Base-by-base conservation (phyloP, 441 rosid species). In the Viola pubescens region DNA sequence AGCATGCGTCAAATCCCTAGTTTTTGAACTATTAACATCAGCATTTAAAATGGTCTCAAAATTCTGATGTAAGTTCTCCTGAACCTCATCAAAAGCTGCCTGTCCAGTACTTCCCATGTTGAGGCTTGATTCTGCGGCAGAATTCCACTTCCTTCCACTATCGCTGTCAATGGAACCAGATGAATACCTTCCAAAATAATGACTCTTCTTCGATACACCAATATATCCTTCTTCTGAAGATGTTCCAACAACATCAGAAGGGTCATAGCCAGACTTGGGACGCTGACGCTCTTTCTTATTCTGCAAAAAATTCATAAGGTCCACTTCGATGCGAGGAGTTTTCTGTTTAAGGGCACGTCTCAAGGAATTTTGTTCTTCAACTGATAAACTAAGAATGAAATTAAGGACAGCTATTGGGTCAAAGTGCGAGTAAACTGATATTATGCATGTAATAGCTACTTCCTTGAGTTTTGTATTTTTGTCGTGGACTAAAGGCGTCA, bases 291-390 rank as follows among this genome's bases (percentile, higher is more conserved):
- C 97, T 77, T 91, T 91, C 84, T 91, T 94, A 73, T 64, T 85
- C 82, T 94, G 99, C 81, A 94, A 65, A 80, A 79, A 88, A 83
- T 84, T 91, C 75, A 91, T 80, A 45, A 94, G 81, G 70, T 94
- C 99, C 59, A 94, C 99, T 73, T 94, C 99, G 69, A 94, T 91
- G 49, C 97, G 97, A 60, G 99, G 99, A 67, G 97, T 91, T 57
- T 85, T 78, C 74, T 88, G 97, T 72, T 88, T 94, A 61, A 94
- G 91, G 56, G 94, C 76, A 64, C 99, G 83, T 73, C 98, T 87
- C 83, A 91, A 81, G 62, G 85, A 79, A 78, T 86, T 94, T 74
- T 94, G 99, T 67, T 94, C 99, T 77, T 94, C 99, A 65, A 94
- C 90, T 34, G 98, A 86, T 69, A 94, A 76, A 79, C 94, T 85